Evolutionary conservation across 257 asterid species (phyloP), one percentile per base, ranked within the genome.

Genomic region (Oldenlandia corymbosa): DNA sequence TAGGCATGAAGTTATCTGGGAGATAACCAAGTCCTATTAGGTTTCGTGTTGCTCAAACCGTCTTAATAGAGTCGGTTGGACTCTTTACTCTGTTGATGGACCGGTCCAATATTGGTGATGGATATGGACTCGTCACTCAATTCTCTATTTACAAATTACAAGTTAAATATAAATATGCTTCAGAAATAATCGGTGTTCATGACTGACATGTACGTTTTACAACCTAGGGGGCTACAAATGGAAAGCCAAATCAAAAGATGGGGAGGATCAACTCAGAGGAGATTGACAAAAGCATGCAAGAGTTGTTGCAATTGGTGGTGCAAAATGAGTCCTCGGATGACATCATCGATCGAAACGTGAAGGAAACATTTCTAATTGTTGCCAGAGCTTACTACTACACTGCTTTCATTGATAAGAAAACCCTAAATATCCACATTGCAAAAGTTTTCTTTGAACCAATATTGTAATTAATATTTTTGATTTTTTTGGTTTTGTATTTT

Each of bases 351-450:
- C 37, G 42, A 24, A 60, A 23, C 3, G 3, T 24, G 7, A 39
- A 18, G 21, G 24, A 24, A 26, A 13, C 52, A 60, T 60, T 23
- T 60, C 65, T 41, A 10, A 30, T 2, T 8, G 65, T 60, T 41
- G 53, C 65, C 24, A 60, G 26, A 41, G 52, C 53, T 41, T 60
- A 41, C 65, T 60, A 60, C 65, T 60, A 60, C 21, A 6, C 2
- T 1, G 65, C 53, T 20, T 41, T 24, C 13, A 41, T 51, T 14
- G 50, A 45, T 26, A 13, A 60, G 65, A 26, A 41, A 41, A 41
- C 65, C 48, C 24, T 42, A 4, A 26, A 27, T 37, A 46, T 14
- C 21, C 65, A 60, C 65, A 42, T 60, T 6, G 41, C 65, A 6
- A 60, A 41, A 42, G 65, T 60, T 3, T 26, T 60, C 36, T 60